phyloP scores from a whole-genome alignment of 768 basidiomycete species.

The Sarcomyxa edulis region DNA sequence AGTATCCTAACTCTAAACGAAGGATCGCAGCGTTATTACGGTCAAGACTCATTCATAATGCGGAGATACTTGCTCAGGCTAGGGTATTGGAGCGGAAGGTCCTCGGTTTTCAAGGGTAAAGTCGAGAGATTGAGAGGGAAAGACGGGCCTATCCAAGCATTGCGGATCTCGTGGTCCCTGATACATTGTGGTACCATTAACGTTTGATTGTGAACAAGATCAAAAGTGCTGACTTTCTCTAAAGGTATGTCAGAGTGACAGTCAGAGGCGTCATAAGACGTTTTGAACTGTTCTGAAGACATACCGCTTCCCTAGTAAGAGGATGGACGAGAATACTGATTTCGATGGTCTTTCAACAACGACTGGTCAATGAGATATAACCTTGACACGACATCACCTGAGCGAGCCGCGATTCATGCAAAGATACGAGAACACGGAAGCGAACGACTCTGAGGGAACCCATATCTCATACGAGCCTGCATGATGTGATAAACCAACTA shows the following conservation, averaged over 20 bases:
- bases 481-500: neutral
- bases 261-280: neutral
- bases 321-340: constrained; percentile 75
- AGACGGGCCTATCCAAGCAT: constrained; percentile 70
- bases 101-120: constrained; percentile 45
- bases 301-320: constrained; percentile 62
- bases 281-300: constrained; percentile 17
- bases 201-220: no score
- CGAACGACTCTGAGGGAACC: constrained; percentile 71
- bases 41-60: neutral
- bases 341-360: neutral
- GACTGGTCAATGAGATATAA: neutral
- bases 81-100: constrained; percentile 64
- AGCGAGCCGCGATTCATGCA: constrained; percentile 60
- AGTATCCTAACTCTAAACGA: constrained; percentile 61
- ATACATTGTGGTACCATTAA: neutral
- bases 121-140: constrained; percentile 59
- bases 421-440: constrained; percentile 73
- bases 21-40: neutral
- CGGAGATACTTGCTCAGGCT: constrained; percentile 46
- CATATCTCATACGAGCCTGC: constrained; percentile 80
- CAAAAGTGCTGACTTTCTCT: constrained; percentile 45
- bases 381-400: constrained; percentile 42
- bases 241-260: neutral
- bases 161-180: constrained; percentile 69